These are phyloP conservation scores for Akanthomyces dipterigenus DNA, from an alignment of 2,329 filamentous ascomycete genomes.

Conservation along the genomic window DNA sequence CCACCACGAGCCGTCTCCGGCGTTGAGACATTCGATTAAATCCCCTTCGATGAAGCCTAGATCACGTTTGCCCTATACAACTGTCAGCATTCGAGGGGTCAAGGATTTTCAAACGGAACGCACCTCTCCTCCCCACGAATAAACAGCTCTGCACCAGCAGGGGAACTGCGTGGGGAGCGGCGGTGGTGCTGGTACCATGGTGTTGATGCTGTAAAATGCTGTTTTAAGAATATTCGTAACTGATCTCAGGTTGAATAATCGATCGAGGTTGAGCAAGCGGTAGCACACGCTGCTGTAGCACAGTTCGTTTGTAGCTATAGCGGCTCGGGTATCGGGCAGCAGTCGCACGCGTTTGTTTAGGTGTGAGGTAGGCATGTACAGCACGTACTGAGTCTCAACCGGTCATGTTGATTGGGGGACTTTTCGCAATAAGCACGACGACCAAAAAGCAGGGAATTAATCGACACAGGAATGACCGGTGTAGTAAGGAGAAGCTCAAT, in stretches of 20 bases:
- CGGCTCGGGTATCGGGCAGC: neutral
- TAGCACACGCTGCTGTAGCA: neutral
- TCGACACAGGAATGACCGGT: constrained; percentile 6
- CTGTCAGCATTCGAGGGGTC: constrained; percentile 1
- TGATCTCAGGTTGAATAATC: neutral
- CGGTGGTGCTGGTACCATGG: constrained; percentile 49
- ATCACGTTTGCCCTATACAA: constrained; percentile 70
- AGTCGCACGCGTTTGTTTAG: constrained; percentile 1
- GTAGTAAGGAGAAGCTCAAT: neutral
- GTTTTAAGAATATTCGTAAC: neutral
- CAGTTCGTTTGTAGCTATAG: neutral
- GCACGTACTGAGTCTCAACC: constrained; percentile 2
- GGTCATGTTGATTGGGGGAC: constrained; percentile 8
- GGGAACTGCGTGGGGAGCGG: constrained; percentile 72
- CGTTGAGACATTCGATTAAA: constrained; percentile 95
- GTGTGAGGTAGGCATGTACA: neutral
- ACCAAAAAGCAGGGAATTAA: neutral
- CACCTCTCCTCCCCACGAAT: constrained; percentile 88
- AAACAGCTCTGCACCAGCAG: constrained; percentile 85
- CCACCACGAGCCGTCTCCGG: constrained; percentile 98
- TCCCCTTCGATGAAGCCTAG: constrained; percentile 97
- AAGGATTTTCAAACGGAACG: constrained; percentile 10
- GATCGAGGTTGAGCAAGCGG: neutral
- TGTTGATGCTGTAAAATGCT: constrained; percentile 14
- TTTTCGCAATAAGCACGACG: neutral